Percentiles rank a stretch among this genome's conserved stretches.
phyloP scores from a whole-genome alignment of 1,139 yeast genomes.

The Petasospora rhodanensis region DNA sequence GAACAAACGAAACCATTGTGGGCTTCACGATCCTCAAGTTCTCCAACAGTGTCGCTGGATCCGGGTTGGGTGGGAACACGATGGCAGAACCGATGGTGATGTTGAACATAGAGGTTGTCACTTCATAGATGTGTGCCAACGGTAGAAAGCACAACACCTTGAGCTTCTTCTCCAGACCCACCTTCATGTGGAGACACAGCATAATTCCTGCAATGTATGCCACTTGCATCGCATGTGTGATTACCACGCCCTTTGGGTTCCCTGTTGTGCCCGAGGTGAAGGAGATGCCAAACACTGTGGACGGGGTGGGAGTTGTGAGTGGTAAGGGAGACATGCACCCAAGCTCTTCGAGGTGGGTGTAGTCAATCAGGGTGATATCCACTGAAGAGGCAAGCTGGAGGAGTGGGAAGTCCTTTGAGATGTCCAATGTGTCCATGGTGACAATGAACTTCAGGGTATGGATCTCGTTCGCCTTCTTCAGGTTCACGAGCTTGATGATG shows the following conservation, averaged over 20 bases:
- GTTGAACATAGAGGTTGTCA: constrained; percentile 20
- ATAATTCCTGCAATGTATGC: constrained; percentile 13
- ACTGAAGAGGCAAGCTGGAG: no score
- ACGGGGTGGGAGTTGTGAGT: constrained; percentile 52
- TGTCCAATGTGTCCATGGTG: no score
- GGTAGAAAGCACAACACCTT: constrained; percentile 86
- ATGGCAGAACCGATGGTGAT: constrained; percentile 26
- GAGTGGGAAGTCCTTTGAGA: no score
- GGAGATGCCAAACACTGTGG: constrained; percentile 89
- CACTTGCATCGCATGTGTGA: constrained; percentile 52
- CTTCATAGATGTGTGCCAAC: constrained; percentile 90
- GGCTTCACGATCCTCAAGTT: no score
- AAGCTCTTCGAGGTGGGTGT: constrained; percentile 2
- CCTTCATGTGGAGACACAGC: constrained; percentile 56
- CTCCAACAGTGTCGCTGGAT: constrained; percentile 37
- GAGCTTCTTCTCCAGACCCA: constrained; percentile 54
- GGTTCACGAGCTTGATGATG: constrained; percentile 35
- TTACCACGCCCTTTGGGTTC: constrained; percentile 93
- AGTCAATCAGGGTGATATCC: constrained; percentile 1
- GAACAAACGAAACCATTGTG: no score
- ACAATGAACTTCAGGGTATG: no score
- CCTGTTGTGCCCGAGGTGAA: constrained; percentile 99
- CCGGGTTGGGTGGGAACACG: constrained; percentile 32
- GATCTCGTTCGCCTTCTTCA: constrained; percentile 25
- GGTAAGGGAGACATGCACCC: constrained; percentile 6